Evolutionary conservation across 106 monocot species (phyloP), one percentile per base, ranked within the genome.

Genomic region (Acorus gramineus): DNA sequence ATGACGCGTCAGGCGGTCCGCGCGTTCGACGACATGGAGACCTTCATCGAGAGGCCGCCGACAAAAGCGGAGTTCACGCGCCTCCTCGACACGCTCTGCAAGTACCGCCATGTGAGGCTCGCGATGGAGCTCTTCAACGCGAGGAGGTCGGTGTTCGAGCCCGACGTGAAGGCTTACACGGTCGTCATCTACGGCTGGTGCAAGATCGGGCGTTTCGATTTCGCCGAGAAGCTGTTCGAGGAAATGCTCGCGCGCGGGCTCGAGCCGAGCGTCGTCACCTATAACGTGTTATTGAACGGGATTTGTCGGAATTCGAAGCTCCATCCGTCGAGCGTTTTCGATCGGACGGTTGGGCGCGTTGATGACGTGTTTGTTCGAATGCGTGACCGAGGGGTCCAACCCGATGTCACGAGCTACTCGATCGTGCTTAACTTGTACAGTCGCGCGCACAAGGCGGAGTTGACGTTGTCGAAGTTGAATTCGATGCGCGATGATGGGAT

Each of bases 361-460:
- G 87, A 83, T 11, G 53, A 76, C 49, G 68, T 98, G 63, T 53
- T 98, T 47, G 73, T 77, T 2, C 81, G 88, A 47, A 98, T 98
- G 96, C 78, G 52, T 4, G 60, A 43, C 46, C 79, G 74, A 66
- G 91, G 87, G 14, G 91, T 98, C n/a, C 83, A 87, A 60, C 96
- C 96, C 13, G 91, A 91, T 73, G 81, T 81, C 13, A 91, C 79
- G 2, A 98, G 91, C 59, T 98, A 91, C 54, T 96, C 96, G 0
- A 81, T 98, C 14, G 66, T 91, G 46, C 78, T 98, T 50, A 90
- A 98, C 79, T 85, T 91, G 13, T 91, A 87, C 56, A 98, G 91
- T 69, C 79, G 96, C 11, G 96, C 85, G 5, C 96, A 98, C 74
- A 91, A 91, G 63, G 91, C 88, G 1, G 91, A 91, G 56, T 60